A percentile compares a stretch with the other conserved stretches of the same genome.
phyloP scores from a whole-genome alignment of 495 filamentous ascomycete species.

The Aspergillus cavernicola region DNA sequence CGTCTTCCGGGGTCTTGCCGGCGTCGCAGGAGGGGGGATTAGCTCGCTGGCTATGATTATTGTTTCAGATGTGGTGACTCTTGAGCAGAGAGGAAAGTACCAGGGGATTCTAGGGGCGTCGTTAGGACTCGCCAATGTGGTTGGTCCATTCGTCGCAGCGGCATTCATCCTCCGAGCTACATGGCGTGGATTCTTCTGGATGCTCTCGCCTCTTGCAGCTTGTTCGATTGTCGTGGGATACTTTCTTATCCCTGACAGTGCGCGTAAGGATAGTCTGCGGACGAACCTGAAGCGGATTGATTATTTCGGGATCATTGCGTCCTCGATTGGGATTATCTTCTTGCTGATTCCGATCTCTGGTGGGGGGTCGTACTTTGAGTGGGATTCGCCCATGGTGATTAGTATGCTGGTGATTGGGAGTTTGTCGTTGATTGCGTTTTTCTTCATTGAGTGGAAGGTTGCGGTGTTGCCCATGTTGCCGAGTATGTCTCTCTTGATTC shows the following conservation, averaged over 20 bases:
- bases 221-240: constrained; percentile 38
- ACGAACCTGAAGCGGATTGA: constrained; percentile 53
- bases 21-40: constrained; percentile 51
- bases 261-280: constrained; percentile 29
- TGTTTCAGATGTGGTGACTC: constrained; percentile 46
- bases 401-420: constrained; percentile 55
- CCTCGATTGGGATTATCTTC: constrained; percentile 52
- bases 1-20: constrained; percentile 52
- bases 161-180: constrained; percentile 42
- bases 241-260: constrained; percentile 42
- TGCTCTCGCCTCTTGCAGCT: constrained; percentile 39
- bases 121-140: constrained; percentile 41
- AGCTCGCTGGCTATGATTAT: constrained; percentile 50
- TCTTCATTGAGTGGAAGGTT: constrained; percentile 56
- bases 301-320: constrained; percentile 48
- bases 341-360: constrained; percentile 61
- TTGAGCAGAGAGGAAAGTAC: constrained; percentile 45
- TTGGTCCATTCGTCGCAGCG: constrained; percentile 43
- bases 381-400: constrained; percentile 59
- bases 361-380: constrained; percentile 57
- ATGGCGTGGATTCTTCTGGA: constrained; percentile 50
- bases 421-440: constrained; percentile 43
- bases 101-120: constrained; percentile 43
- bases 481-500: constrained; percentile 37
- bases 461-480: constrained; percentile 59